phyloP scores from a whole-genome alignment of 345 rosid genomes.

The Arabidopsis suecica region DNA sequence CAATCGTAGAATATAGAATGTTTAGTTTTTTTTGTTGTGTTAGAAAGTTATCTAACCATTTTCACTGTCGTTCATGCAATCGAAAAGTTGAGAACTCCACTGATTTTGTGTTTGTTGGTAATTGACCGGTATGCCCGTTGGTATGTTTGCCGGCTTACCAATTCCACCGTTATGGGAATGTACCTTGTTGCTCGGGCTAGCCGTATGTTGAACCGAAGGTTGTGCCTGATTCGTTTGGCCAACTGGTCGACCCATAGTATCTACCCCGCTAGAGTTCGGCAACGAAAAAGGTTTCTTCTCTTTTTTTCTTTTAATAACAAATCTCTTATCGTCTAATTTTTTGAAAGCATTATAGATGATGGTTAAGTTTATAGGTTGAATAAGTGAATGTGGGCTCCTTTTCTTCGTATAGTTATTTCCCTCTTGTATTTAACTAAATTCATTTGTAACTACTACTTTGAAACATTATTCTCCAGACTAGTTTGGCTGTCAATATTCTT shows the following conservation, averaged over 20 bases:
- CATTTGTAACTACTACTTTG: not conserved
- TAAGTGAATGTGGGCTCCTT: constrained; percentile 11
- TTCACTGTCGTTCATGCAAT: constrained; percentile 68
- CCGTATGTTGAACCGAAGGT: not conserved
- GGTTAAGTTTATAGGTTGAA: constrained; percentile 5
- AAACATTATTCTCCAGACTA: constrained; percentile 1
- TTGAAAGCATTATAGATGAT: constrained; percentile 1
- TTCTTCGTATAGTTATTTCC: constrained; percentile 12
- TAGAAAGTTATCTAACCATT: constrained; percentile 52
- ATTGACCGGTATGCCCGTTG: constrained; percentile 23
- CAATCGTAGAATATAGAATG: not conserved
- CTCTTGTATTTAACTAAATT: constrained; percentile 15
- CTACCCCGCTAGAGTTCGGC: not conserved
- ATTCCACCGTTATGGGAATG: not conserved
- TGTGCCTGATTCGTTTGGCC: constrained; percentile 17
- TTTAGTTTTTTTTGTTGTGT: not conserved
- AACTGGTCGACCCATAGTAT: constrained; percentile 18
- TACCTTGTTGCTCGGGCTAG: not conserved
- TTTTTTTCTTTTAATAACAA: not conserved
- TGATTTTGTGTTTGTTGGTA: constrained; percentile 27
- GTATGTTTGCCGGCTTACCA: constrained; percentile 6
- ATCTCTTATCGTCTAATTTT: not conserved
- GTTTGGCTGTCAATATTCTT: not conserved
- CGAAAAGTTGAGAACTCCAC: constrained; percentile 66
- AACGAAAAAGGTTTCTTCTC: not conserved